A percentile compares a stretch with the other conserved stretches of the same genome.
phyloP scores from a whole-genome alignment of 441 rosid genomes.

The Pelargonium myrrhifolium region DNA sequence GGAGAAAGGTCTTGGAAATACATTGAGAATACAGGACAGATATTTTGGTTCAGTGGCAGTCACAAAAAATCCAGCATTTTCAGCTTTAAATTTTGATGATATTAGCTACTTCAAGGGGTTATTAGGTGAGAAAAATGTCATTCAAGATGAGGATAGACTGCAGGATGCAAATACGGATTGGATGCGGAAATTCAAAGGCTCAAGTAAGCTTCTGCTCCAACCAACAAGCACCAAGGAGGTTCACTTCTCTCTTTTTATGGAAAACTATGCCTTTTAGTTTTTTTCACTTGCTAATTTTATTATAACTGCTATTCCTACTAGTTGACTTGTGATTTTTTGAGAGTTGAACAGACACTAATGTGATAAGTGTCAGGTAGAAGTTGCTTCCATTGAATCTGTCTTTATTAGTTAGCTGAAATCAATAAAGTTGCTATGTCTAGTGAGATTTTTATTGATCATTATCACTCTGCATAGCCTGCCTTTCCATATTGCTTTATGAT shows the following conservation, averaged over 20 bases:
- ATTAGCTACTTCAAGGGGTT: slow-evolving; percentile 51
- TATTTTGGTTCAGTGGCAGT: slow-evolving; percentile 36
- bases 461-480: not conserved
- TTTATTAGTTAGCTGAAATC: not conserved
- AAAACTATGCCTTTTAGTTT: not conserved
- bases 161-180: slow-evolving; percentile 74
- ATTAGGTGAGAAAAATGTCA: slow-evolving; percentile 61
- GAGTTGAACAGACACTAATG: not conserved
- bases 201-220: slow-evolving; percentile 70
- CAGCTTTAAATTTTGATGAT: slow-evolving; percentile 54
- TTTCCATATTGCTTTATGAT: not conserved
- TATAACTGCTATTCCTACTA: not conserved
- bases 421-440: not conserved
- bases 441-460: not conserved
- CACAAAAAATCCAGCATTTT: slow-evolving; percentile 58
- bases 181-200: slow-evolving; percentile 76
- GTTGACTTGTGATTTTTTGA: not conserved
- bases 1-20: slow-evolving; percentile 11
- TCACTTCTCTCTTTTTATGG: slow-evolving; percentile 9
- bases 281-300: not conserved
- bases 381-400: not conserved
- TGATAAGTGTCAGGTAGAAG: not conserved
- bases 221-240: slow-evolving; percentile 74
- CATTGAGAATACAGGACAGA: slow-evolving; percentile 26
- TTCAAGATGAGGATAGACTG: slow-evolving; percentile 70